Base-by-base conservation (phyloP, 2,329 filamentous ascomycete genomes). In the Zymoseptoria ardabiliae region DNA sequence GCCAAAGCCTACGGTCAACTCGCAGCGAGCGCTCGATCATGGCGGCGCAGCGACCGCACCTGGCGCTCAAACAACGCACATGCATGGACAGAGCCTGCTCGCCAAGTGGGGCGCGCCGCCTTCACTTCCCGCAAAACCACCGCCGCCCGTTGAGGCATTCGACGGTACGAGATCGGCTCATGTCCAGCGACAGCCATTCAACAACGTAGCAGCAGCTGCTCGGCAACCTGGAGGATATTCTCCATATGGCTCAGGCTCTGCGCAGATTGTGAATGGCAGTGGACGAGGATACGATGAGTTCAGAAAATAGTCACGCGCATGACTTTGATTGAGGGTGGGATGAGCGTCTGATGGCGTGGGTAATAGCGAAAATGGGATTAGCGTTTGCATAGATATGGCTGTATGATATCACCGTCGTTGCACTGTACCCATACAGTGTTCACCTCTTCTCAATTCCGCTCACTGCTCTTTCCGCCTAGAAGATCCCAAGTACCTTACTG, bases 51-150 rank as follows among this genome's bases (percentile, higher is more conserved):
- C 62, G 58, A 53, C 54, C 50, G 30, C 50, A 30, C 51, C 52
- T 21, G 49, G 22, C 50, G 53, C 62, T 53, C 45, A 49, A 52
- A 61, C 68, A 6, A 65, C 68, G n/a, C 61, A 68, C 19, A 53
- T 22, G 22, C 66, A 69, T 23, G 69, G 61, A 23, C 74, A 77
- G 59, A 81, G 76, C 67, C 79, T 77, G 64, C 79, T 83, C 56
- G 79, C 81, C n/a, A 82, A 82, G 64, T 83, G 79, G 71, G 81
- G 81, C 28, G 79, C 80, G 30, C 78, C 81, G 4, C 73, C 81
- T 17, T 79, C 80, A 55, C 72, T 84, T 50, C 81, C 81, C 53
- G 77, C 80, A 9, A 83, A 82, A 66, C 81, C 81, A 41, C 81
- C 81, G 49, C 78, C 80, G 53, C 72, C 78, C 2, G 70, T 70